Evolutionary conservation across 371 early-diverging fungal species (phyloP).

Genomic region (Fennellomyces sp.): DNA sequence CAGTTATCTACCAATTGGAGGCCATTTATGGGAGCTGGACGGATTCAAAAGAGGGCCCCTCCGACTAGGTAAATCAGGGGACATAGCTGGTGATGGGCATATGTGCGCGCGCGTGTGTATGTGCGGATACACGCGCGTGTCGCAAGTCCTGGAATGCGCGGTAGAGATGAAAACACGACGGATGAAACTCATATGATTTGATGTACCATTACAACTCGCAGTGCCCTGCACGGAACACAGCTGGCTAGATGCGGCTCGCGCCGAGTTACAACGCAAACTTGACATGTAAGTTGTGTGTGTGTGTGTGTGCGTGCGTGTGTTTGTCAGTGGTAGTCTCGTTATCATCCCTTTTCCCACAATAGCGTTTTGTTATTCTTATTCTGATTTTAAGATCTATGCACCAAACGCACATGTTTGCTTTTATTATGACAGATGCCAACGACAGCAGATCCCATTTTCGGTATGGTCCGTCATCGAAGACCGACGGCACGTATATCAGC

Average conservation of each 20-base stretch:
- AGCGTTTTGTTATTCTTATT: not conserved
- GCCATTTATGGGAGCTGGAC: conserved; percentile 51
- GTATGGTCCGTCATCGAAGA: conserved; percentile 28
- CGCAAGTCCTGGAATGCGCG: too few relatives aligned
- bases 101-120: not conserved
- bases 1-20: conserved; percentile 41
- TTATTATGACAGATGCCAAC: conserved; percentile 12
- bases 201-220: not conserved
- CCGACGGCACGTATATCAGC: conserved; percentile 22
- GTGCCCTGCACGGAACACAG: conserved; percentile 22
- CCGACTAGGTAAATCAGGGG: conserved; percentile 24
- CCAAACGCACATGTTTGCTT: not conserved
- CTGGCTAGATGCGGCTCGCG: conserved; percentile 24
- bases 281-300: conserved; percentile 19
- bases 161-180: not conserved
- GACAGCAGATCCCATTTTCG: conserved; percentile 24
- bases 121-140: too few relatives aligned
- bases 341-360: too few relatives aligned
- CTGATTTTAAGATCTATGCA: conserved; percentile 3
- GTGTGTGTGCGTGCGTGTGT: too few relatives aligned
- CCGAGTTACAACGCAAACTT: conserved; percentile 24
- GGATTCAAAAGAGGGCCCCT: conserved; percentile 48
- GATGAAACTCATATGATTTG: not conserved
- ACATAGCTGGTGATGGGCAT: not conserved
- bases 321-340: too few relatives aligned